Evolutionary conservation across 1,284 basidiomycete genomes (phyloP), one percentile per base, ranked within the genome.

Genomic region (Ceratobasidium sp.): DNA sequence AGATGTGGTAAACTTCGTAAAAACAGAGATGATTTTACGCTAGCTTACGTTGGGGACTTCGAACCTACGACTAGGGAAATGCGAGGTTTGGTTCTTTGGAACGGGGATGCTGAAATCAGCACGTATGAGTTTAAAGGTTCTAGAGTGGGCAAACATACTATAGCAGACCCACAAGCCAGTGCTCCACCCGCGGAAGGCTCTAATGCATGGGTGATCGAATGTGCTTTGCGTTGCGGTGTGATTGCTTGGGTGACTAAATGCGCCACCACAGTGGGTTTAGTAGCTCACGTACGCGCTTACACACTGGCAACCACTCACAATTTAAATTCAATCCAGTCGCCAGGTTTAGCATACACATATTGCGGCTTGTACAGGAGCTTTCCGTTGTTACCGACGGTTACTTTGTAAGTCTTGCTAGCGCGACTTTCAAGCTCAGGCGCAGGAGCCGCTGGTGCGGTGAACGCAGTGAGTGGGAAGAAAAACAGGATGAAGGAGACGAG

Each of bases 141-240:
- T 33, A 33, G 33, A 33, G 33, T 33, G 33, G 33, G 33, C 33
- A 33, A 33, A 33, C 33, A 33, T 4, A 33, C 4, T 4, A 33
- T 33, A 33, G 33, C 33, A 4, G 33, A 70, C 51, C 55, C 33
- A 70, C 67, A 70, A 70, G 12, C 67, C 67, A 55, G 67, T 70
- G 13, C 67, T 20, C 46, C 53, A 70, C 6, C 67, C 67, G 20
- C 26, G 10, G 51, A 33, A 26, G 18, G 28, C 28, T 23, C 26
- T 53, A 33, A 9, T 28, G 23, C 46, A 53, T 18, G 67, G 67
- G 10, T 53, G 5, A 9, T 39, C 15, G 67, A 70, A 70, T 1
- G 67, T 53, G 51, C 67, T 70, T 26, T 70, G 46, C n/a, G 67
- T 70, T 26, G 53, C 67, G 13, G 67, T 70, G 49, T 70, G 67